These are phyloP conservation scores for Orbilia ellipsospora DNA, from an alignment of 2,329 filamentous ascomycete species.

Conservation along the genomic window DNA sequence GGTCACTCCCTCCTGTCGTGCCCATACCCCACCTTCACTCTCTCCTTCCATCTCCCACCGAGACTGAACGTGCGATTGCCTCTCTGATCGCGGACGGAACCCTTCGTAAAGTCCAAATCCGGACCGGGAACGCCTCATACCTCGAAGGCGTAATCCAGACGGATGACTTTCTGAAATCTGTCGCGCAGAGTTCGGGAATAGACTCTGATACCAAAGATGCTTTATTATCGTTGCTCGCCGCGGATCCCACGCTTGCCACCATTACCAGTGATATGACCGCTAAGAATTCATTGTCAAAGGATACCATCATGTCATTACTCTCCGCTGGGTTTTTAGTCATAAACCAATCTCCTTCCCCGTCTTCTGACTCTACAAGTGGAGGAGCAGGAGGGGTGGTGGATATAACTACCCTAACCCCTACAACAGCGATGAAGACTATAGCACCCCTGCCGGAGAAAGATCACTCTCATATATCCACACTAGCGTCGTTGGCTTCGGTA, in stretches of 20 bases:
- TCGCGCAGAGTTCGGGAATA: slow-evolving; percentile 28
- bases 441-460: slow-evolving; percentile 28
- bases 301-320: slow-evolving; percentile 35
- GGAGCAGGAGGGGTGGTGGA: slow-evolving; percentile 13
- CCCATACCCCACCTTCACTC: slow-evolving; percentile 40
- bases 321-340: slow-evolving; percentile 46
- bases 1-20: slow-evolving; percentile 43
- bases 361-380: background rate
- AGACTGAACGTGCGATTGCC: slow-evolving; percentile 40
- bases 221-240: slow-evolving; percentile 23
- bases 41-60: slow-evolving; percentile 40
- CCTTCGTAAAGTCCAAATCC: slow-evolving; percentile 39
- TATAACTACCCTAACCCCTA: slow-evolving; percentile 45
- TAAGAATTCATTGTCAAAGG: slow-evolving; percentile 22
- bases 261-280: slow-evolving; percentile 27
- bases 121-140: slow-evolving; percentile 14
- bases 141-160: slow-evolving; percentile 45
- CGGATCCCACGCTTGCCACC: slow-evolving; percentile 16
- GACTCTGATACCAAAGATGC: slow-evolving; percentile 31
- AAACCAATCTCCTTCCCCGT: slow-evolving; percentile 19
- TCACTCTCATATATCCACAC: slow-evolving; percentile 42
- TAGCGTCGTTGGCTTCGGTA: slow-evolving; percentile 43
- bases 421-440: slow-evolving; percentile 31
- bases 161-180: slow-evolving; percentile 46
- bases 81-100: slow-evolving; percentile 38